Evolutionary conservation across 148 eudicot genomes (phyloP), one percentile per base, ranked within the genome.

Genomic region (Limonium bicolor): DNA sequence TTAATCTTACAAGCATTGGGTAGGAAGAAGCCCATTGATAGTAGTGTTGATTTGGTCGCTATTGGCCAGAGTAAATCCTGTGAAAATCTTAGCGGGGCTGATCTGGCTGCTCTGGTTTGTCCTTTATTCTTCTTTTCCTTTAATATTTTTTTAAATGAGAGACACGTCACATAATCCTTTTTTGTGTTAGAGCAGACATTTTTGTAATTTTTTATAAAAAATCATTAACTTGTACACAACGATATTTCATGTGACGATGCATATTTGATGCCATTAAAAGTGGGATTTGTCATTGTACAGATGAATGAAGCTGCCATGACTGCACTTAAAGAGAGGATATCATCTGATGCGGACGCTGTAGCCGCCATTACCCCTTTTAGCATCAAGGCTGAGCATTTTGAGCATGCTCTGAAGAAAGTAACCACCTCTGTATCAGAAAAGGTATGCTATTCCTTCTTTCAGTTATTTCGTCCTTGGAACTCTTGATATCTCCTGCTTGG

Each of bases 81-180:
- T 60, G 67, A 69, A 36, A 69, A 71, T 60, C 48, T 86, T 25
- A 86, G 94, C 47, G 96, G 96, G 40, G 94, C 94, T 38, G 96
- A 86, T 64, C 96, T 86, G 48, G 44, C 70, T 54, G 80, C 88
- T 20, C 63, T 86, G 82, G 96, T 86, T 53, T 30, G 69, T 40
- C 19, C 31, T 7, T n/a, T n/a, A n/a, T n/a, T n/a, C n/a, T n/a
- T 24, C 5, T 39, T 8, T 22, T 45, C 31, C 22, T 4, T 37
- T 37, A 6, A 15, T 37, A 14, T 37, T 2, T n/a, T 8, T 7
- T 12, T 40, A 44, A 2, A 20, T 20, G 12, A 31, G 25, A 21
- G 23, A 7, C 17, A 2, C 5, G 41, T 55, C 48, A 8, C 18
- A 40, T 20, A 4, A 1, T 20, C 21, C n/a, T n/a, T 19, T 3